phyloP scores from a whole-genome alignment of 441 rosid genomes.

The Adansonia madagascariensis region DNA sequence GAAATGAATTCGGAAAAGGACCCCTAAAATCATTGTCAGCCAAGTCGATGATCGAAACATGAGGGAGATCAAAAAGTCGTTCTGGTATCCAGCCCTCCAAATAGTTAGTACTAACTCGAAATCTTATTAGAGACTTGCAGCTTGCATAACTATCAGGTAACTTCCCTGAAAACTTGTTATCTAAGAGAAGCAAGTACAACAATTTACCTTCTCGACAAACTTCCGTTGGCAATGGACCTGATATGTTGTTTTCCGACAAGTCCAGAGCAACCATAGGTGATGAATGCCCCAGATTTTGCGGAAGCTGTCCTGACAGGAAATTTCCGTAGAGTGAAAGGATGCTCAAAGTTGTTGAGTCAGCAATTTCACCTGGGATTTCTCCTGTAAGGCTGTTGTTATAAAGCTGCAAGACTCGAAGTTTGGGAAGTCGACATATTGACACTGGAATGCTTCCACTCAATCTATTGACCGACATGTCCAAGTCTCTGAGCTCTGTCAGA shows the following conservation, averaged over 20 bases:
- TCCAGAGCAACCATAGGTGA: slow-evolving; percentile 71
- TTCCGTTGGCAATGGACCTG: slow-evolving; percentile 70
- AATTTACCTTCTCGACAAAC: slow-evolving; percentile 79
- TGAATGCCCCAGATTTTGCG: slow-evolving; percentile 59
- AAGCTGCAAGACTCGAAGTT: slow-evolving; percentile 72
- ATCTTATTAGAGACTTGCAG: slow-evolving; percentile 71
- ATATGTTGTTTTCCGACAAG: slow-evolving; percentile 75
- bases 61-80: slow-evolving; percentile 74
- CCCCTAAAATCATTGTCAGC: slow-evolving; percentile 73
- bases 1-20: slow-evolving; percentile 52
- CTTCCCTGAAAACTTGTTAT: slow-evolving; percentile 70
- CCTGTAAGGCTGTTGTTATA: slow-evolving; percentile 94
- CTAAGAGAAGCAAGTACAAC: slow-evolving; percentile 72
- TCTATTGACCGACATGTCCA: slow-evolving; percentile 85
- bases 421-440: slow-evolving; percentile 76
- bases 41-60: slow-evolving; percentile 82
- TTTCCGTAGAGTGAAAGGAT: slow-evolving; percentile 76
- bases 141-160: slow-evolving; percentile 64
- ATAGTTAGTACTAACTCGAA: slow-evolving; percentile 74
- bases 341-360: slow-evolving; percentile 59
- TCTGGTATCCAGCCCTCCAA: slow-evolving; percentile 69
- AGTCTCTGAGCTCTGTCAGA: slow-evolving; percentile 72
- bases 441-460: slow-evolving; percentile 78
- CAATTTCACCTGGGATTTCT: slow-evolving; percentile 71
- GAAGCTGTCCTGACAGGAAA: slow-evolving; percentile 74